Base-by-base conservation (phyloP, 371 early-diverging fungal genomes). In the Syncephalis plumigaleata region DNA sequence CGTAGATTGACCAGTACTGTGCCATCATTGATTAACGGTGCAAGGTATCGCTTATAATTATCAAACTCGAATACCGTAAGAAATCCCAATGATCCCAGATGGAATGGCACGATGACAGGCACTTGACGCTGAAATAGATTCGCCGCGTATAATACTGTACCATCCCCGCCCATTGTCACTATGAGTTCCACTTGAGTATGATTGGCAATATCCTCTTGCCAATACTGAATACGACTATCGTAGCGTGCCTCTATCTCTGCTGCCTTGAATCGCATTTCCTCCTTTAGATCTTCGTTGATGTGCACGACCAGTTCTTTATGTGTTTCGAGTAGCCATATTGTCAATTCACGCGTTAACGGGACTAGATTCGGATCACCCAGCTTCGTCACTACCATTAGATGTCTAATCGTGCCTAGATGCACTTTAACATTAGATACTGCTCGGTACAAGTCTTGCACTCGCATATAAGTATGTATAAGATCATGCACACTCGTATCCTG, bases 31-130 rank as follows among this genome's bases (percentile, higher is more conserved):
- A 84, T 73, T 7, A 73, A 71, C 20, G 67, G 61, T 9, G 61
- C 60, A 15, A 88, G 56, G 31, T 75, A 65, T 7, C 65, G 44
- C 16, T 74, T 61, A 45, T 75, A 76, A 39, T 73, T 61, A 0
- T 58, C 65, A 50, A 84, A 82, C 47, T 82, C 74, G 60, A 91
- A 95, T 0, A 83, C 81, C 0, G 93, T 89, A 39, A 94, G 59
- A 47, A 94, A 94, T 3, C 93, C 92, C 39, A 94, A 61, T 31
- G 89, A 81, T 2, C 88, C 89, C 21, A 87, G 56, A 52, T 87
- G 80, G 58, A 94, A 89, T 0, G 94, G 84, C 15, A 93, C 70
- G 20, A 91, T 67, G 0, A 91, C 87, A 22, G 94, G 93, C 3
- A 89, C 86, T 3, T 73, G 64, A 9, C 58, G 63, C 59, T 94